Conservation (phyloP, 805 yeast species). For the Candida easanensis region DNA sequence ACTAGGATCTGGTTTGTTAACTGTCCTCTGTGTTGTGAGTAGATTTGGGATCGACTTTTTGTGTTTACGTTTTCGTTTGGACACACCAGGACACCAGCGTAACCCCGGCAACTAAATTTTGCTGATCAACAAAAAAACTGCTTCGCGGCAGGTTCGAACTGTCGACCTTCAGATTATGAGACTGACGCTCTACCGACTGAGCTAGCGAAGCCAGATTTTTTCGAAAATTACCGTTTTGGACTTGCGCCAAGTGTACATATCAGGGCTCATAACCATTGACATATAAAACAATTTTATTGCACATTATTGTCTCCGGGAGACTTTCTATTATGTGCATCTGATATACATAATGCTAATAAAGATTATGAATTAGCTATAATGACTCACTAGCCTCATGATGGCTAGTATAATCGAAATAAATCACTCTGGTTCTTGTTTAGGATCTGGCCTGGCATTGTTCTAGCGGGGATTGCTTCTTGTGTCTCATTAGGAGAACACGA, state of each 20-base stretch:
- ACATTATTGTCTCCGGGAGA: no score
- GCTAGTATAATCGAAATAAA: no score
- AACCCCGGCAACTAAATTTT: not conserved
- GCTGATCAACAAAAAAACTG: conserved; percentile 27
- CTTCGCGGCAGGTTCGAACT: conserved; percentile 54
- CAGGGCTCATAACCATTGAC: conserved; percentile 7
- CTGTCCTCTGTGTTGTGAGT: not conserved
- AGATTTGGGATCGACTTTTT: conserved; percentile 3
- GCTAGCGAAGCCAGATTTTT: conserved; percentile 43
- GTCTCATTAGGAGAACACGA: no score
- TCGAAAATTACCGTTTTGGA: not conserved
- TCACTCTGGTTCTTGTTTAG: no score
- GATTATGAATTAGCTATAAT: no score
- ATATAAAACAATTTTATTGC: not conserved
- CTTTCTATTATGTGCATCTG: no score
- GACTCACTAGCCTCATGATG: no score
- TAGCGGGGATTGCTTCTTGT: no score
- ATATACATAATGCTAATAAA: no score
- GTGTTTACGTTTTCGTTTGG: conserved; percentile 12
- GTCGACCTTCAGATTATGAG: conserved; percentile 58
- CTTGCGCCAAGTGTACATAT: not conserved
- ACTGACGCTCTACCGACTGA: conserved; percentile 59
- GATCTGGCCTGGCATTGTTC: no score
- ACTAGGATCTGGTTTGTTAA: not conserved
- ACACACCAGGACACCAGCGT: conserved; percentile 11